Base-by-base conservation (phyloP, 2,329 filamentous ascomycete genomes). In the Aureobasidium sp. region DNA sequence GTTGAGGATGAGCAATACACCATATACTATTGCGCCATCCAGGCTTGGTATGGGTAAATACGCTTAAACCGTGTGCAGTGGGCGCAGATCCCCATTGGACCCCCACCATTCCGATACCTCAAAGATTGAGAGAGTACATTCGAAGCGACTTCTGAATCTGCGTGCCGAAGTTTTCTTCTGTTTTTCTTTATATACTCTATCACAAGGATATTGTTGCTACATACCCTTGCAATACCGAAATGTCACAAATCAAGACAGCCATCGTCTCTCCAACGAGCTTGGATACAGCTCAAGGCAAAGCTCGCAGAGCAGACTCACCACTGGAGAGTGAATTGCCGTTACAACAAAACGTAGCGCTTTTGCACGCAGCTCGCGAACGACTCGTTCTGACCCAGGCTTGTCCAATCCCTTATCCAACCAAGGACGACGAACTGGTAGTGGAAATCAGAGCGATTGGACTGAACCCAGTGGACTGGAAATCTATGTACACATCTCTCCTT, bases 391-490 rank as follows among this genome's bases (percentile, higher is more conserved):
- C 57, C 3, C 25, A 21, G 5, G 36, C 29, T 3, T 60, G 36
- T 5, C 45, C 57, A 5, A 25, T 61, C 3, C 58, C 58, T 45
- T 21, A 15, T 11, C 48, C 48, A 16, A 53, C 37, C 3, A 50
- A 25, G 5, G 58, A 34, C 9, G 74, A 75, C 47, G 84, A 90
- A 67, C 73, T 89, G 5, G 74, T 90, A 5, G 80, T 90, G n/a
- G 82, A 81, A 69, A 77, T 85, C 1, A 75, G 81, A 41, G 82
- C 83, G 13, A 86, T 90, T 66, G 88, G 88, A 0, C 74, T 91
- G 41, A 91, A 91, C 67, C 89, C 89, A 0, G 88, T 91, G 61
- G 89, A 90, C 70, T 89, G 85, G 85, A 89, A 89, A 75, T 81
- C 84, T 63, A 85, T 86, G 86, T 88, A 75, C 67, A 83, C 78